Conservation (phyloP, 495 filamentous ascomycete genomes). For the Elaphomyces granulatus region DNA sequence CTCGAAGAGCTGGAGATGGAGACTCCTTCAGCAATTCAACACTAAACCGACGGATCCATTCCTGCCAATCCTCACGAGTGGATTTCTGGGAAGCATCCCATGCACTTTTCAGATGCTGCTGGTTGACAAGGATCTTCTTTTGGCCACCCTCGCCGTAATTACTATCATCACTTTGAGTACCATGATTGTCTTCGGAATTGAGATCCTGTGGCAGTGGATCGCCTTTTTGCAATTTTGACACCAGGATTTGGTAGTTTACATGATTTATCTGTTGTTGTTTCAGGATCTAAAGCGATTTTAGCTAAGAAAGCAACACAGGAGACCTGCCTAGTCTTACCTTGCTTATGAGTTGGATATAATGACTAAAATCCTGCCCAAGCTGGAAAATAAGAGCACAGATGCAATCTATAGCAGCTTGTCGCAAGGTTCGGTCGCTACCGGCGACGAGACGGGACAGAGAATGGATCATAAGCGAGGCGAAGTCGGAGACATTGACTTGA, state of each 20-base stretch:
- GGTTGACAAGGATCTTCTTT: slow-evolving; percentile 92
- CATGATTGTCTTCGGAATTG: slow-evolving; percentile 73
- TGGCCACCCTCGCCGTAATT: slow-evolving; percentile 67
- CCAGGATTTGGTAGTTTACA: slow-evolving; percentile 76
- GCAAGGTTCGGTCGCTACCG: slow-evolving; percentile 52
- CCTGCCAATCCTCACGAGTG: slow-evolving; percentile 95
- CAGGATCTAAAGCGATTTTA: slow-evolving; percentile 10
- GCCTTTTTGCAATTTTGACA: slow-evolving; percentile 83
- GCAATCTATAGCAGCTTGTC: slow-evolving; percentile 83
- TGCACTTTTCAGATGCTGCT: slow-evolving; percentile 90
- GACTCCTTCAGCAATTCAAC: slow-evolving; percentile 92
- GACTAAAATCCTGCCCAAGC: slow-evolving; percentile 83
- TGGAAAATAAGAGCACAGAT: slow-evolving; percentile 92
- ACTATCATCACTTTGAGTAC: slow-evolving; percentile 60
- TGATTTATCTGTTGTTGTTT: slow-evolving; percentile 59
- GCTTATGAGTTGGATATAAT: slow-evolving; percentile 82
- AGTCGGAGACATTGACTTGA: slow-evolving; percentile 95
- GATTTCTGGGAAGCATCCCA: slow-evolving; percentile 96
- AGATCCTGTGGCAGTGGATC: slow-evolving; percentile 90
- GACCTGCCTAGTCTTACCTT: slow-evolving; percentile 31
- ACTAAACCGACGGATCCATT: slow-evolving; percentile 95
- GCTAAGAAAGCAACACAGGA: slow-evolving; percentile 2
- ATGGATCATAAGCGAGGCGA: slow-evolving; percentile 87
- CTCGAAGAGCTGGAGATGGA: slow-evolving; percentile 82
- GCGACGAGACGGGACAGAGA: slow-evolving; percentile 68